These are phyloP conservation scores for Geotrichum restrictum DNA, from an alignment of 1,139 yeast species.

Conservation along the genomic window DNA sequence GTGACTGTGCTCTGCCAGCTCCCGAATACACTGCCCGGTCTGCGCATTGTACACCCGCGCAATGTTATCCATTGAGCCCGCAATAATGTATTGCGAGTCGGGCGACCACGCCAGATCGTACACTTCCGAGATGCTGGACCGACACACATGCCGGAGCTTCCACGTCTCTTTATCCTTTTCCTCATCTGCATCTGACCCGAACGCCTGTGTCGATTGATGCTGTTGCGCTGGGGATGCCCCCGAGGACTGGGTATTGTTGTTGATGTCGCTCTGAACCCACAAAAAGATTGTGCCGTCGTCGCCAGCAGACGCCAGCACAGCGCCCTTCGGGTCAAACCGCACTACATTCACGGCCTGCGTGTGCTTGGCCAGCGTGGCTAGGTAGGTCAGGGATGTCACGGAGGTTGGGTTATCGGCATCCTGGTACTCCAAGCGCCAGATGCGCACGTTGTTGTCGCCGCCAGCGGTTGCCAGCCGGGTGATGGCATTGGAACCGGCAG, in stretches of 20 bases:
- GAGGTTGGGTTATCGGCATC: constrained; percentile 28
- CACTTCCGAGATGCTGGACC: constrained; percentile 68
- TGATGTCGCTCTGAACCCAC: constrained; percentile 59
- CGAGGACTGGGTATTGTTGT: constrained; percentile 8
- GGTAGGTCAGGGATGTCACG: constrained; percentile 48
- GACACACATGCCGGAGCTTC: constrained; percentile 53
- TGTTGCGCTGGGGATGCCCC: constrained; percentile 14
- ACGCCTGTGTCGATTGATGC: no score
- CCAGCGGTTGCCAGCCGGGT: constrained; percentile 80
- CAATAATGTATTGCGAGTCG: constrained; percentile 63
- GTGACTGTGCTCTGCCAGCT: constrained; percentile 71
- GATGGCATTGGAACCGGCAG: constrained; percentile 28
- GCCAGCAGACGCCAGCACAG: constrained; percentile 78
- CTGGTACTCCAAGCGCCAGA: constrained; percentile 45
- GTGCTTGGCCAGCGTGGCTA: constrained; percentile 78
- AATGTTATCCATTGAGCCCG: constrained; percentile 88
- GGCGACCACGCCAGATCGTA: constrained; percentile 95
- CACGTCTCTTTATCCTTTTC: constrained; percentile 66
- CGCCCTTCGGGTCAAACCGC: constrained; percentile 61
- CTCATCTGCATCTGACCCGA: constrained; percentile 36
- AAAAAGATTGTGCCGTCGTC: constrained; percentile 87
- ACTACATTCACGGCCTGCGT: constrained; percentile 93
- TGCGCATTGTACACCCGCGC: constrained; percentile 62
- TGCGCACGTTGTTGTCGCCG: constrained; percentile 83
- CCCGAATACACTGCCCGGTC: constrained; percentile 57